phyloP scores from a whole-genome alignment of 495 filamentous ascomycete genomes.

The Ramalina peruviana region DNA sequence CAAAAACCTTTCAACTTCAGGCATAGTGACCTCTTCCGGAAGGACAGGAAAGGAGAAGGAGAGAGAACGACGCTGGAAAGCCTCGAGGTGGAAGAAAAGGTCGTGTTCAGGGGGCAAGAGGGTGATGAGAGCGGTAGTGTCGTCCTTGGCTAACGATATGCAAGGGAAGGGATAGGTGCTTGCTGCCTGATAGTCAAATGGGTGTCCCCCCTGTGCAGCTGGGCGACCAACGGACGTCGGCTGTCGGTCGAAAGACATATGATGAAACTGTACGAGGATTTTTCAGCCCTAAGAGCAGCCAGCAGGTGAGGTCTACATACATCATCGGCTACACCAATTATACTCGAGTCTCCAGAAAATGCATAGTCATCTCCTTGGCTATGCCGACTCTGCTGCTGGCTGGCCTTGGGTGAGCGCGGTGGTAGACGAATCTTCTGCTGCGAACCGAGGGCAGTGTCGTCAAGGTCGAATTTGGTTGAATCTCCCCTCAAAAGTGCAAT shows the following conservation, averaged over 20 bases:
- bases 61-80: conserved; percentile 28
- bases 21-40: conserved; percentile 26
- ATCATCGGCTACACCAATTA: conserved; percentile 28
- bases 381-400: conserved; percentile 15
- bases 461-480: conserved; percentile 13
- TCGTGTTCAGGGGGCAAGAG: conserved; percentile 23
- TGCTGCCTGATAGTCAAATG: conserved; percentile 21
- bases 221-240: conserved; percentile 17
- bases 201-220: conserved; percentile 21
- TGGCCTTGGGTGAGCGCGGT: conserved; percentile 5
- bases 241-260: conserved; percentile 16
- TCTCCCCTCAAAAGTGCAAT: conserved; percentile 14
- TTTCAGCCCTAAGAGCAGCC: background rate
- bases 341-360: conserved; percentile 29
- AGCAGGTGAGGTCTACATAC: conserved; percentile 15
- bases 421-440: conserved; percentile 13
- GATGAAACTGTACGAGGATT: conserved; percentile 23
- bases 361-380: conserved; percentile 24
- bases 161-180: conserved; percentile 25
- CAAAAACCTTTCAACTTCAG: conserved; percentile 29
- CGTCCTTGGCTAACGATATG: conserved; percentile 19
- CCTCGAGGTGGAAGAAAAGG: conserved; percentile 24
- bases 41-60: conserved; percentile 30
- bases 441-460: conserved; percentile 5
- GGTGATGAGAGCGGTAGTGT: conserved; percentile 20